A percentile compares a stretch with the other conserved stretches of the same genome.
phyloP scores from a whole-genome alignment of 352 stramenopile genomes.

The Pythium guiyangense region DNA sequence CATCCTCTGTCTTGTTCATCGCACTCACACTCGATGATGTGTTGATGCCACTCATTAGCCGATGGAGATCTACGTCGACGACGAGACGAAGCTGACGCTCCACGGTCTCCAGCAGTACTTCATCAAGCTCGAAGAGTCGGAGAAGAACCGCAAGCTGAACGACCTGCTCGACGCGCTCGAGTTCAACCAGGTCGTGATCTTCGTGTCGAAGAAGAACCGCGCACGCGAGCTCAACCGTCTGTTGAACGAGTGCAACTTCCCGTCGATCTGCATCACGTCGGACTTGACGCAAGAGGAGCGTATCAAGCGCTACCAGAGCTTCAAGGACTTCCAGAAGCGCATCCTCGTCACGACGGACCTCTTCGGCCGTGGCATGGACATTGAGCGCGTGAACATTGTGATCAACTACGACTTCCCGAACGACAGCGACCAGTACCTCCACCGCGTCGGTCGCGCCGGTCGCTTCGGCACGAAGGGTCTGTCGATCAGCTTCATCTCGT shows the following conservation, averaged over 20 bases:
- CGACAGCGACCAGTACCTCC: constrained; percentile 98
- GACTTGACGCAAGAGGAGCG: constrained; percentile 97
- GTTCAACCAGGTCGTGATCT: constrained; percentile 99
- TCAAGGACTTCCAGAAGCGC: constrained; percentile 99
- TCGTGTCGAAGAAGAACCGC: constrained; percentile 97
- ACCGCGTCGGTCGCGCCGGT: constrained; percentile 97
- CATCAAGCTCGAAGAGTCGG: constrained; percentile 97
- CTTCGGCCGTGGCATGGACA: constrained; percentile 99
- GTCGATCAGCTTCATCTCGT: constrained; percentile 99
- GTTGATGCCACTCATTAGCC: constrained; percentile 49
- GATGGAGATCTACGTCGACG: constrained; percentile 99
- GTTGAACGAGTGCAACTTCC: constrained; percentile 99
- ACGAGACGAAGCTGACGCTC: constrained; percentile 99
- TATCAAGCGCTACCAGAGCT: constrained; percentile 99
- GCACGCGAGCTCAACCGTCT: constrained; percentile 97
- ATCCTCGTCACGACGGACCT: constrained; percentile 99
- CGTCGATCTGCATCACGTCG: constrained; percentile 98
- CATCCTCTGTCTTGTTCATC: not conserved
- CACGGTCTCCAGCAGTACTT: constrained; percentile 99
- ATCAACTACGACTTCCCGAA: constrained; percentile 99
- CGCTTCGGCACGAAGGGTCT: constrained; percentile 99
- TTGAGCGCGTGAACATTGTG: constrained; percentile 99
- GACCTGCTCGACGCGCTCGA: constrained; percentile 99
- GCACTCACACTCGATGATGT: no score
- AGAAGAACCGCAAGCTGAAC: constrained; percentile 99